These are phyloP conservation scores for Capronia epimyces DNA, from an alignment of 2,329 filamentous ascomycete genomes.

Conservation along the genomic window DNA sequence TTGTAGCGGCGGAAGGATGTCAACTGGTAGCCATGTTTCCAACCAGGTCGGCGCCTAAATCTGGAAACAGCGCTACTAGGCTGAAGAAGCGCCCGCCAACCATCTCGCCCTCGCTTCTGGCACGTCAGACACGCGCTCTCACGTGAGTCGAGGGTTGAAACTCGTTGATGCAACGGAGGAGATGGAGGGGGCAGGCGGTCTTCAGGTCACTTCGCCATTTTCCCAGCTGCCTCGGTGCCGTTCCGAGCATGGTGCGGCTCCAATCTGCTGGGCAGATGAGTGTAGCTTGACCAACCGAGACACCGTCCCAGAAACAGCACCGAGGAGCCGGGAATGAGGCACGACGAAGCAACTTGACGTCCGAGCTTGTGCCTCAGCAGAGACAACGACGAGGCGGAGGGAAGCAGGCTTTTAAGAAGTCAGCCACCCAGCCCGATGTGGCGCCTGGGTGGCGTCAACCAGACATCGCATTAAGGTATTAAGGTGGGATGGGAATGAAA, in stretches of 20 bases:
- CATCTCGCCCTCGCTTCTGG: conserved; percentile 13
- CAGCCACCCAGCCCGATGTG: conserved; percentile 4
- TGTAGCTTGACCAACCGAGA: neutral
- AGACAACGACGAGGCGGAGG: conserved; percentile 2
- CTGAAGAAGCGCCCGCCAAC: conserved; percentile 28
- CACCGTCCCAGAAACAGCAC: neutral
- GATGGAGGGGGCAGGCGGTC: conserved; percentile 8
- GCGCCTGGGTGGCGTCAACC: conserved; percentile 2
- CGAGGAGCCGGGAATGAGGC: conserved; percentile 14
- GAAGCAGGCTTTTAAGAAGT: conserved; percentile 12
- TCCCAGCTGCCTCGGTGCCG: conserved; percentile 11
- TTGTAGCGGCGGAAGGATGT: conserved; percentile 19
- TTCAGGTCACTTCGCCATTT: conserved; percentile 19
- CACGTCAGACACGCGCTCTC: conserved; percentile 26
- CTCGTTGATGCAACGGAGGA: conserved; percentile 7
- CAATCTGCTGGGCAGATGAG: neutral
- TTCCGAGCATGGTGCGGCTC: conserved; percentile 3
- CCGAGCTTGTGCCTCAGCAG: conserved; percentile 17
- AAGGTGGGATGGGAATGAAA: conserved; percentile 1
- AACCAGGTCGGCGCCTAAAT: conserved; percentile 21
- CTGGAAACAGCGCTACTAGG: conserved; percentile 25
- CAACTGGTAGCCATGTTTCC: conserved; percentile 22
- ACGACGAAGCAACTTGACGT: conserved; percentile 21
- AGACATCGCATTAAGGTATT: neutral
- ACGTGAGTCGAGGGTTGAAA: conserved; percentile 16